Evolutionary conservation across 768 basidiomycete species (phyloP).

Genomic region (Amanita fuliginea): DNA sequence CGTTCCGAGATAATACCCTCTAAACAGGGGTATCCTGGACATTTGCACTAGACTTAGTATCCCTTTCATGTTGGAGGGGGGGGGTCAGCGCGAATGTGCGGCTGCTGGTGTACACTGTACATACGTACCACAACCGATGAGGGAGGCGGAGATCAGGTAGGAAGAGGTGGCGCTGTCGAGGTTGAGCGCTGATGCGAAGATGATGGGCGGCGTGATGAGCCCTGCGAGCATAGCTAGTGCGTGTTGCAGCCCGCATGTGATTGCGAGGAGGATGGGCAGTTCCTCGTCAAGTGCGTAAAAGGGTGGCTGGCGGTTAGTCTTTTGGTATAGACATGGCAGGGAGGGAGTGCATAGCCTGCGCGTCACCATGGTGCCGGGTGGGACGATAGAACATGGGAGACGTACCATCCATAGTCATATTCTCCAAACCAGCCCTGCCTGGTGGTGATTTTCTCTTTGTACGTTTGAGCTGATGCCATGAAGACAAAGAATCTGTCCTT

Average conservation of each 20-base stretch:
- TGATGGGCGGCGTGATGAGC: conserved; percentile 75
- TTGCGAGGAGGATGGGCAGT: conserved; percentile 61
- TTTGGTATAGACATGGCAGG: conserved; percentile 42
- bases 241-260: conserved; percentile 66
- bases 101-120: too few relatives aligned
- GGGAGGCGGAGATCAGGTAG: conserved; percentile 74
- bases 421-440: conserved; percentile 74
- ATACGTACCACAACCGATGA: conserved; percentile 60
- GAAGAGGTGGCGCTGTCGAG: conserved; percentile 48
- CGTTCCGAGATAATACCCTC: conserved; percentile 64
- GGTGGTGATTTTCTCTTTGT: conserved; percentile 26
- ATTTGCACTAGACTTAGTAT: conserved; percentile 73
- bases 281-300: conserved; percentile 70
- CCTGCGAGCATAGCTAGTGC: conserved; percentile 78
- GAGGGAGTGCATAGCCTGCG: conserved; percentile 53
- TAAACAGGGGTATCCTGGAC: conserved; percentile 52
- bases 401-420: conserved; percentile 61
- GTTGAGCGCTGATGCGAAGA: conserved; percentile 54
- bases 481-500: too few relatives aligned
- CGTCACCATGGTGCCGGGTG: background rate
- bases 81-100: too few relatives aligned
- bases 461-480: background rate
- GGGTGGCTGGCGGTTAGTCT: conserved; percentile 37
- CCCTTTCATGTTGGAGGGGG: too few relatives aligned
- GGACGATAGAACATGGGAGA: background rate